Conservation (phyloP, 2,329 filamentous ascomycete species). For the Fusarium sacchari region DNA sequence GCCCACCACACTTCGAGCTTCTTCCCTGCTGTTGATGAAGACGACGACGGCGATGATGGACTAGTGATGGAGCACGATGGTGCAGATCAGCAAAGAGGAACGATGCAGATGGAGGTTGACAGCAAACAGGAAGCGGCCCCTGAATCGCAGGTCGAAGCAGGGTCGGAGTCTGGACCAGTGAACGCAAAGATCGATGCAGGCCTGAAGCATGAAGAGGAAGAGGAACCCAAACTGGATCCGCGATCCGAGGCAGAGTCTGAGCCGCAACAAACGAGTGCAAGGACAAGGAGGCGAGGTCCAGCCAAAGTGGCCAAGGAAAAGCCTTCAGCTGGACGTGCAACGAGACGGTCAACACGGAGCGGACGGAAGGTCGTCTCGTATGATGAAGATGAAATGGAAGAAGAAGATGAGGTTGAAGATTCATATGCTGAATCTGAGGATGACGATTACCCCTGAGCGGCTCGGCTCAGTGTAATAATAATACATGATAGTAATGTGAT, state of each 20-base stretch:
- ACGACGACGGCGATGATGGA: constrained; percentile 50
- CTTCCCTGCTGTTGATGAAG: constrained; percentile 59
- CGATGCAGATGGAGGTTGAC: background rate
- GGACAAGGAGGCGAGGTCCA: constrained; percentile 1
- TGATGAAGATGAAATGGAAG: constrained; percentile 17
- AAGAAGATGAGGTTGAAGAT: constrained; percentile 22
- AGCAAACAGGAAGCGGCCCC: background rate
- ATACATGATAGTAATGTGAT: background rate
- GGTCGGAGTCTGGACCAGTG: background rate
- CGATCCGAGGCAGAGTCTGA: constrained; percentile 11
- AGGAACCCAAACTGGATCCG: background rate
- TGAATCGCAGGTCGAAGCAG: background rate
- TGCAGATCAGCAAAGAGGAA: background rate
- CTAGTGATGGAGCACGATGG: constrained; percentile 48
- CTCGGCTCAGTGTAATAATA: background rate
- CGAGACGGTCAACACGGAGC: constrained; percentile 34
- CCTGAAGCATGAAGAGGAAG: background rate
- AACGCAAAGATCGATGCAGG: background rate
- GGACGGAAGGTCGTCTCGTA: constrained; percentile 26
- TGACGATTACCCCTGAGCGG: background rate
- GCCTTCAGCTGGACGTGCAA: background rate
- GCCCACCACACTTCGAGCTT: constrained; percentile 55
- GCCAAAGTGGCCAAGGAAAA: constrained; percentile 1
- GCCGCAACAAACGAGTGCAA: background rate
- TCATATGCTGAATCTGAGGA: constrained; percentile 14